Evolutionary conservation across 2,329 filamentous ascomycete genomes (phyloP).

Genomic region (Colletotrichum liriopes): DNA sequence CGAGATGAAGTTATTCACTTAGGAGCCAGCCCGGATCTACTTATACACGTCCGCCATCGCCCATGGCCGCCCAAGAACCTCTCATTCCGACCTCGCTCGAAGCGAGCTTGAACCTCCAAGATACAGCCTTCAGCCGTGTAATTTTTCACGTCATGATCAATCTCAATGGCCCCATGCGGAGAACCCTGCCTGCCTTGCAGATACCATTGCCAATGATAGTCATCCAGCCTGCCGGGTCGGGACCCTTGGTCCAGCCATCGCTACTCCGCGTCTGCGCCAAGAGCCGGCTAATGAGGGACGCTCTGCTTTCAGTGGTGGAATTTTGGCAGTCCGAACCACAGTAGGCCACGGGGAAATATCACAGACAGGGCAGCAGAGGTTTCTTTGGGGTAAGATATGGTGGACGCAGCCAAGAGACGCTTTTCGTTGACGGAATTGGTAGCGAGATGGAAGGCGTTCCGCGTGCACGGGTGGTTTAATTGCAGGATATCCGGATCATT

Average conservation of each 20-base stretch:
- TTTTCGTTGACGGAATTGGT: too few species aligned
- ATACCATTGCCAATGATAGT: slow-evolving; percentile 18
- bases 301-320: slow-evolving; percentile 30
- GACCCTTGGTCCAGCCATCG: slow-evolving; percentile 14
- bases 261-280: slow-evolving; percentile 15
- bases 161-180: slow-evolving; percentile 27
- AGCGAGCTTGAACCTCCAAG: background rate
- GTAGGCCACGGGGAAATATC: background rate
- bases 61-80: too few species aligned
- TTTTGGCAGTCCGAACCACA: slow-evolving; percentile 11
- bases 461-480: background rate
- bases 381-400: background rate
- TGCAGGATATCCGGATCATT: background rate
- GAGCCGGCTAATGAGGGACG: slow-evolving; percentile 18
- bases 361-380: background rate
- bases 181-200: slow-evolving; percentile 28
- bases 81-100: background rate
- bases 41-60: background rate
- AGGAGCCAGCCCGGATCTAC: background rate
- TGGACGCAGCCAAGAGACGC: slow-evolving; percentile 22
- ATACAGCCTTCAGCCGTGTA: background rate
- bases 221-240: slow-evolving; percentile 15
- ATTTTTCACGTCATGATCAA: slow-evolving; percentile 2
- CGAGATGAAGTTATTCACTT: background rate
- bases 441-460: slow-evolving; percentile 9